Evolutionary conservation across 2,329 filamentous ascomycete species (phyloP).

Genomic region (Aspergillus melleus): DNA sequence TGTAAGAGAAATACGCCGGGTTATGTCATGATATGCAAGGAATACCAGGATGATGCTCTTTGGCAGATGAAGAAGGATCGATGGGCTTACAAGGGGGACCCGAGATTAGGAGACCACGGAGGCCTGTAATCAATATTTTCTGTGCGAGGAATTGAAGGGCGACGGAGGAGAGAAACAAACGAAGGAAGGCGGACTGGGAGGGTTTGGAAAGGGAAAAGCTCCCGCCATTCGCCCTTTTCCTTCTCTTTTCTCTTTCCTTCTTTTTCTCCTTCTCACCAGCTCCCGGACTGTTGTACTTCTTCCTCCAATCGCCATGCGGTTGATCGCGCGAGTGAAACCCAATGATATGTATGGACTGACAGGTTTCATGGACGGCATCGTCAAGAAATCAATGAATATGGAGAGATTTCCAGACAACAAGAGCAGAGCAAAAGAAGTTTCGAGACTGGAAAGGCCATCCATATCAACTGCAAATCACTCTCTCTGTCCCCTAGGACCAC

Average conservation of each 20-base stretch:
- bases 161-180: background rate
- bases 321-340: background rate
- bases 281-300: background rate
- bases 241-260: background rate
- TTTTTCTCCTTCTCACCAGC: background rate
- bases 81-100: background rate
- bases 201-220: background rate
- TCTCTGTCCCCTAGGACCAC: background rate
- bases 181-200: background rate
- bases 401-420: background rate
- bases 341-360: background rate
- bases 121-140: background rate
- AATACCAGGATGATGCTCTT: conserved; percentile 16
- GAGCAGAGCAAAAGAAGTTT: background rate
- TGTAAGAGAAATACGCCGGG: conserved; percentile 12
- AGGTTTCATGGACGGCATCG: background rate
- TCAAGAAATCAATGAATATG: background rate
- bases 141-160: background rate
- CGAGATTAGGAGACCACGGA: conserved; percentile 5
- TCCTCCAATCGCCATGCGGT: background rate
- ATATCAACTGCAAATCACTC: background rate
- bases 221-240: background rate
- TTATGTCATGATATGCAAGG: conserved; percentile 17
- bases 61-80: conserved; percentile 1
- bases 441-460: background rate